phyloP scores from a whole-genome alignment of 371 early-diverging fungal species.

The Massospora cicadina region DNA sequence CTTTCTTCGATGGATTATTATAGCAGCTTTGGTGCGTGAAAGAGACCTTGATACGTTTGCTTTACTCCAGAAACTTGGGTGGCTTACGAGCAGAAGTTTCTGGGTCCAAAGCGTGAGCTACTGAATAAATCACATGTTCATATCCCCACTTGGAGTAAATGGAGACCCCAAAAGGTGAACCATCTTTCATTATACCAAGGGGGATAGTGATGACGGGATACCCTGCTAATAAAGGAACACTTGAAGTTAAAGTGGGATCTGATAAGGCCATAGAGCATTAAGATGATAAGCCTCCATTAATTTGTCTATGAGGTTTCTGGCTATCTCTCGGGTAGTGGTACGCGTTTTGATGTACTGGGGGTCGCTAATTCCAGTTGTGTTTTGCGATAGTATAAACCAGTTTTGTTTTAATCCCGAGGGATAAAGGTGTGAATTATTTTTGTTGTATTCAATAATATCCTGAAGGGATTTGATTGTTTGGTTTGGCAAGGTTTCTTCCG shows the following conservation, averaged over 20 bases:
- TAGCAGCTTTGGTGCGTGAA: no score
- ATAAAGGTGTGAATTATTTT: not conserved
- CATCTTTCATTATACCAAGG: not conserved
- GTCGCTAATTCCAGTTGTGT: not conserved
- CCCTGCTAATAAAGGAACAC: not conserved
- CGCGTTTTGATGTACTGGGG: not conserved
- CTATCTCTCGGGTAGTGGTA: not conserved
- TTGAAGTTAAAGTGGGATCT: not conserved
- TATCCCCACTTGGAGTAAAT: not conserved
- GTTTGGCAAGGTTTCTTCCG: not conserved
- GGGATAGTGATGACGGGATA: slow-evolving; percentile 6
- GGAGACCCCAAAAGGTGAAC: slow-evolving; percentile 3
- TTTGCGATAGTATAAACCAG: not conserved
- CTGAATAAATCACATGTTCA: not conserved
- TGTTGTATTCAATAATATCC: not conserved
- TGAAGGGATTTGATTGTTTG: not conserved
- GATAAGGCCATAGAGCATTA: not conserved
- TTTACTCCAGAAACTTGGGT: not conserved
- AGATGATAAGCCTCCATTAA: not conserved
- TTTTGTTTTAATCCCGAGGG: not conserved
- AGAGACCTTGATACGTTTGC: no score
- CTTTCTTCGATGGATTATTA: no score
- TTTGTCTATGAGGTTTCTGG: not conserved
- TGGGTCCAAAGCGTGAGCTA: not conserved
- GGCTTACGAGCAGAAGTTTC: not conserved